Conservation (phyloP, 176 grass and related monocot genomes). For the Ensete glaucum region DNA sequence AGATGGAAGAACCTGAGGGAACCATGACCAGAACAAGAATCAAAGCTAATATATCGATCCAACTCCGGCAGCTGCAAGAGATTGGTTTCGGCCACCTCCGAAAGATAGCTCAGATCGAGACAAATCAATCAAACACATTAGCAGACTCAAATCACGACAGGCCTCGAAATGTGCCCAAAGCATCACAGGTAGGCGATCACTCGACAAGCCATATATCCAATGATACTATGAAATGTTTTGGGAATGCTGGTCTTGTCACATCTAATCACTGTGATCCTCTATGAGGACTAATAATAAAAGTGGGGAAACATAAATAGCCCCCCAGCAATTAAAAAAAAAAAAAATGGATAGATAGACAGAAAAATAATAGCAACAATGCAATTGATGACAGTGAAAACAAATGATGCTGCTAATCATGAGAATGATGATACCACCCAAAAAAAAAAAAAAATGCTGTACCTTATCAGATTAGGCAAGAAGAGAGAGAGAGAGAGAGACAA, state of each 20-base stretch:
- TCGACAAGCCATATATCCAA: neutral
- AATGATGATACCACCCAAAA: neutral
- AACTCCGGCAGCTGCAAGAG: neutral
- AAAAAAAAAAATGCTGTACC: neutral
- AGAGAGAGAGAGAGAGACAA: too few relatives aligned
- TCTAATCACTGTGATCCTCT: neutral
- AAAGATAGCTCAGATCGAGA: neutral
- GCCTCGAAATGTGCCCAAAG: neutral
- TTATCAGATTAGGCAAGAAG: too few relatives aligned
- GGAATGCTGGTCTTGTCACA: neutral
- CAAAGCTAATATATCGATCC: neutral
- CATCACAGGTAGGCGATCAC: neutral
- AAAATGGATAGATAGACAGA: conserved; percentile 3
- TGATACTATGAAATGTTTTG: neutral
- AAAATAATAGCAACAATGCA: neutral
- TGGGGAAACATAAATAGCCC: neutral
- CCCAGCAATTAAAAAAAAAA: conserved; percentile 1
- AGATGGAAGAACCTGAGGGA: conserved; percentile 1
- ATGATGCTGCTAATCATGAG: neutral
- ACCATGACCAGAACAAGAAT: too few relatives aligned
- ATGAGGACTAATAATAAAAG: neutral
- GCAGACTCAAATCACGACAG: neutral
- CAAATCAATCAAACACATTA: neutral
- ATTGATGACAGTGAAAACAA: neutral
- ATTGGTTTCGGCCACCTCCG: neutral